Percentiles rank a stretch among this genome's conserved stretches.
These are phyloP conservation scores for Ochetophila trinervis DNA, from an alignment of 306 rosid genomes.

Conservation along the genomic window DNA sequence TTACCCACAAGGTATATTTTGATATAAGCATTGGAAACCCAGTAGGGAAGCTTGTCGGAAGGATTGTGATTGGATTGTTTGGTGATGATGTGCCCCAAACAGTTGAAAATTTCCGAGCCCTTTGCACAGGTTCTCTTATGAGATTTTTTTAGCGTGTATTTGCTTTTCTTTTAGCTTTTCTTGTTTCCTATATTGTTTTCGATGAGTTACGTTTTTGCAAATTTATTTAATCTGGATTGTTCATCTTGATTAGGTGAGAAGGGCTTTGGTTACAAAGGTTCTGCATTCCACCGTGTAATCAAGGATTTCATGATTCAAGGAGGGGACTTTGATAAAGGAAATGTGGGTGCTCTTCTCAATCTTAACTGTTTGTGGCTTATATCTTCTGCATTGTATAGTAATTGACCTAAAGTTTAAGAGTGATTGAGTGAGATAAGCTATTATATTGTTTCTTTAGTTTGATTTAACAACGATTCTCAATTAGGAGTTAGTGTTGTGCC, in stretches of 20 bases:
- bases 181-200: not conserved
- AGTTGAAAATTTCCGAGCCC: constrained; percentile 88
- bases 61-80: constrained; percentile 85
- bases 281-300: constrained; percentile 84
- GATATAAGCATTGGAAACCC: constrained; percentile 92
- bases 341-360: constrained; percentile 46
- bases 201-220: not conserved
- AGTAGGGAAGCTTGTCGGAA: constrained; percentile 83
- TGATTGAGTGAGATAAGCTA: not conserved
- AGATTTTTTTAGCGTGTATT: not conserved
- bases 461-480: not conserved
- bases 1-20: constrained; percentile 76
- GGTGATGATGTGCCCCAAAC: constrained; percentile 98
- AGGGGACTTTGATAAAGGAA: constrained; percentile 91
- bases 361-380: not conserved
- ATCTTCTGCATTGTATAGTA: not conserved
- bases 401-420: not conserved
- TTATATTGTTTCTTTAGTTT: not conserved
- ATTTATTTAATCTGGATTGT: not conserved
- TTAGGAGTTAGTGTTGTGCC: not conserved
- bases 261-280: constrained; percentile 87
- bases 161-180: not conserved
- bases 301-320: constrained; percentile 99
- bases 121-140: constrained; percentile 65
- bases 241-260: constrained; percentile 63